Evolutionary conservation across 179 eudicot genomes (phyloP).

Genomic region (Beta lomatogona): DNA sequence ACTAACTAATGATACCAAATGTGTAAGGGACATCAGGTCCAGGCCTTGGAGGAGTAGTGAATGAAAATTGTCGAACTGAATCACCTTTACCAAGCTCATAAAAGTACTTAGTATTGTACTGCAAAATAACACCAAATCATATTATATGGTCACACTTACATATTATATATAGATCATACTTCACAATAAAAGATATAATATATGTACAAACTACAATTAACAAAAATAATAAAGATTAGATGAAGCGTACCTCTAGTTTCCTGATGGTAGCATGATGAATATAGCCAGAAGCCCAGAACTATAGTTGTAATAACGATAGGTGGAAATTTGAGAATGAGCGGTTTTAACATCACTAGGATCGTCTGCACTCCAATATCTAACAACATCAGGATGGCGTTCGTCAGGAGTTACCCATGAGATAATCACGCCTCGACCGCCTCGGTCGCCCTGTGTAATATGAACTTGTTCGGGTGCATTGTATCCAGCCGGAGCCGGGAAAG

Average conservation of each 20-base stretch:
- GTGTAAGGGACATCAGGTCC: constrained; percentile 73
- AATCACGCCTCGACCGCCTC: constrained; percentile 46
- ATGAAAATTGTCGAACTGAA: constrained; percentile 40
- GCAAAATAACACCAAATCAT: not conserved
- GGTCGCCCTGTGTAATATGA: constrained; percentile 67
- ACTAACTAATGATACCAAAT: constrained; percentile 47
- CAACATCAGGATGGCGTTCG: constrained; percentile 36
- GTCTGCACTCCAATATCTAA: constrained; percentile 49
- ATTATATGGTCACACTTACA: no score
- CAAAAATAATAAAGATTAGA: not conserved
- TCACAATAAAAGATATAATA: no score
- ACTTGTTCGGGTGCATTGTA: constrained; percentile 68
- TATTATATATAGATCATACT: no score
- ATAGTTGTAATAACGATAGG: constrained; percentile 51
- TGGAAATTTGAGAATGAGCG: constrained; percentile 20
- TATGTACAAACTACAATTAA: no score
- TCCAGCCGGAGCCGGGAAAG: constrained; percentile 45
- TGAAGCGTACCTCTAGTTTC: constrained; percentile 41
- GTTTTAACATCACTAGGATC: constrained; percentile 17
- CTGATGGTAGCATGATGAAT: constrained; percentile 63
- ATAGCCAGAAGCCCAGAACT: constrained; percentile 57
- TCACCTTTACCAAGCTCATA: constrained; percentile 48
- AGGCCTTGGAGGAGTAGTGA: constrained; percentile 54
- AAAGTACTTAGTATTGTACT: constrained; percentile 51
- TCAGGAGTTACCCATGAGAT: constrained; percentile 62